phyloP scores from a whole-genome alignment of 2,329 filamentous ascomycete species.

The Trichoderma semiorbis region DNA sequence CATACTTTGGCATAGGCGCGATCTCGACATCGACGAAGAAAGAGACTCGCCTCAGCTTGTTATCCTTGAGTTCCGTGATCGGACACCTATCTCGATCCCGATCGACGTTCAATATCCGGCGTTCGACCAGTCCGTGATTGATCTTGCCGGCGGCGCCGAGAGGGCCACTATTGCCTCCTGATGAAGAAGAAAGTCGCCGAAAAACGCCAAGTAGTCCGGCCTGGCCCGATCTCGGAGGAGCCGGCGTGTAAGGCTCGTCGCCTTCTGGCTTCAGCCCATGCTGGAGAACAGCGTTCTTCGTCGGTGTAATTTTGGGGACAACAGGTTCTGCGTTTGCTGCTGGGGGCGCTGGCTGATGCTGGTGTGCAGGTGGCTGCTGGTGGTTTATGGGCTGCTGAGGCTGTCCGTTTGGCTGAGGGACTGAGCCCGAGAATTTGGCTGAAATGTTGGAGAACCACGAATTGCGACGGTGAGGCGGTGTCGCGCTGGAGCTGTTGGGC shows the following conservation, averaged over 20 bases:
- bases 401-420: slow-evolving; percentile 30
- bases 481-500: slow-evolving; percentile 26
- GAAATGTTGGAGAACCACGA: slow-evolving; percentile 95
- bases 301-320: slow-evolving; percentile 46
- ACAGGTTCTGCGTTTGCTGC: slow-evolving; percentile 31
- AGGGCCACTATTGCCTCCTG: slow-evolving; percentile 33
- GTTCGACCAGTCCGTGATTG: slow-evolving; percentile 69
- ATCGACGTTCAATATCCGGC: slow-evolving; percentile 82
- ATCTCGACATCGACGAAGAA: slow-evolving; percentile 99
- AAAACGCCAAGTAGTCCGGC: slow-evolving; percentile 78
- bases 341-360: slow-evolving; percentile 23
- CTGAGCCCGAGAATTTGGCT: slow-evolving; percentile 78
- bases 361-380: slow-evolving; percentile 20
- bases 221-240: slow-evolving; percentile 65
- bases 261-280: slow-evolving; percentile 55
- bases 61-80: slow-evolving; percentile 73
- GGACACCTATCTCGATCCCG: slow-evolving; percentile 72
- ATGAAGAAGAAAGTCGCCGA: slow-evolving; percentile 72
- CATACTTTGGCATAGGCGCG: slow-evolving; percentile 77
- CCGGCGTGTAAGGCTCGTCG: slow-evolving; percentile 66
- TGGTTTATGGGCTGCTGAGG: neutral
- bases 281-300: slow-evolving; percentile 58
- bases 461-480: slow-evolving; percentile 54
- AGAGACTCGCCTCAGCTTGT: slow-evolving; percentile 80
- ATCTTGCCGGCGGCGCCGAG: slow-evolving; percentile 28